Conservation (phyloP, 2,329 filamentous ascomycete species). For the Cercospora citrullina region DNA sequence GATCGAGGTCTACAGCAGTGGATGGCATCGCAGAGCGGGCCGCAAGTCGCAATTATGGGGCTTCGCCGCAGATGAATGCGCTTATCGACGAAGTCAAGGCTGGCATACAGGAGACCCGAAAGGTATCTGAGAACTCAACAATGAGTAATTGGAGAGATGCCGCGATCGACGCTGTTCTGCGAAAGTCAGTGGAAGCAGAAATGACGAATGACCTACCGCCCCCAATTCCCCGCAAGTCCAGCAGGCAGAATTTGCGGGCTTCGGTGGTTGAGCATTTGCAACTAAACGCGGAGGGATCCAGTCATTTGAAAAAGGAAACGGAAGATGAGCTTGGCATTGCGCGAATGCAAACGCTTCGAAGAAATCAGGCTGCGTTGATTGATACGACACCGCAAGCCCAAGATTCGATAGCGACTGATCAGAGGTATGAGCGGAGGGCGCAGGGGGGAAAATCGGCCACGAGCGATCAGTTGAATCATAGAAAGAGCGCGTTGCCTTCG, state of each 20-base stretch:
- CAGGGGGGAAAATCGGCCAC: not conserved
- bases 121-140: not conserved
- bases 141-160: slow-evolving; percentile 12
- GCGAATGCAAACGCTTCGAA: not conserved
- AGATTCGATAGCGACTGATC: not conserved
- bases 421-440: not conserved
- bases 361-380: not conserved
- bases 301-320: not conserved
- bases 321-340: not conserved
- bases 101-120: not conserved
- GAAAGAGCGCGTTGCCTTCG: not conserved
- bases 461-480: not conserved
- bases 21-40: not conserved
- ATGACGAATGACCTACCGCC: not conserved
- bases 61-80: slow-evolving; percentile 1
- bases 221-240: not conserved
- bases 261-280: not conserved
- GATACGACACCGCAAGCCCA: not conserved
- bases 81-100: not conserved
- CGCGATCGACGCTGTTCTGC: slow-evolving; percentile 14
- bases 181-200: slow-evolving; percentile 8
- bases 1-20: not conserved
- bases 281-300: not conserved
- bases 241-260: slow-evolving; percentile 5
- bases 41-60: no score